Percentiles rank a stretch among this genome's conserved stretches.
These are phyloP conservation scores for Teratosphaeriaceae sp. DNA, from an alignment of 2,329 filamentous ascomycete genomes.

Conservation along the genomic window DNA sequence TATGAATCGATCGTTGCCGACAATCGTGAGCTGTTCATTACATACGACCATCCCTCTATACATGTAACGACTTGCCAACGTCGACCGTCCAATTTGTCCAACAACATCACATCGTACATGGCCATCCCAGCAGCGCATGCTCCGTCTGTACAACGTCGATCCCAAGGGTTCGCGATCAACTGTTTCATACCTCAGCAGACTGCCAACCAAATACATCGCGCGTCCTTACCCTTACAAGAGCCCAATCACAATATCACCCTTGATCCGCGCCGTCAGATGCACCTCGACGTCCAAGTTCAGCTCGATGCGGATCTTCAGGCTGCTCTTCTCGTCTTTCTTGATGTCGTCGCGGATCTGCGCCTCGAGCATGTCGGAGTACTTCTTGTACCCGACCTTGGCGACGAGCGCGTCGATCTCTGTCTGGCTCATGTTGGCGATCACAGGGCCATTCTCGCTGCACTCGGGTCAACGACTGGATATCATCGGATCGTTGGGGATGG, in stretches of 20 bases:
- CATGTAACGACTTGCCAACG: no score
- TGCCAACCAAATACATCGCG: not conserved
- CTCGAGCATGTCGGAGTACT: conserved; percentile 3
- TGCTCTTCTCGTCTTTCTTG: conserved; percentile 18
- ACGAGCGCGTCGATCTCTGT: conserved; percentile 11
- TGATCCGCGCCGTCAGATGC: conserved; percentile 23
- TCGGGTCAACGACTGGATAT: no score
- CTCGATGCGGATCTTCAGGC: conserved; percentile 24
- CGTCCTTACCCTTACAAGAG: conserved; percentile 15
- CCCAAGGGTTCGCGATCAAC: no score
- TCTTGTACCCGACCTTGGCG: conserved; percentile 10
- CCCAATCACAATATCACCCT: conserved; percentile 26
- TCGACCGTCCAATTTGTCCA: no score
- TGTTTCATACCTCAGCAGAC: no score
- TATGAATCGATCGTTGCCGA: no score
- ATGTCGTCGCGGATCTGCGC: conserved; percentile 5
- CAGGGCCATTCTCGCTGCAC: conserved; percentile 7
- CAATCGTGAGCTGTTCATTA: no score
- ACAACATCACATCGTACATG: no score
- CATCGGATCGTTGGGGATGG: no score
- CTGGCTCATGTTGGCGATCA: conserved; percentile 9
- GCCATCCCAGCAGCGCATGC: no score
- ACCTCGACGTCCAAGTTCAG: conserved; percentile 26
- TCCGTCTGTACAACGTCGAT: no score
- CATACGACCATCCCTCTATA: no score